These are phyloP conservation scores for Eimeria nieschulzi DNA, from an alignment of 169 alveolate genomes.

Conservation along the genomic window DNA sequence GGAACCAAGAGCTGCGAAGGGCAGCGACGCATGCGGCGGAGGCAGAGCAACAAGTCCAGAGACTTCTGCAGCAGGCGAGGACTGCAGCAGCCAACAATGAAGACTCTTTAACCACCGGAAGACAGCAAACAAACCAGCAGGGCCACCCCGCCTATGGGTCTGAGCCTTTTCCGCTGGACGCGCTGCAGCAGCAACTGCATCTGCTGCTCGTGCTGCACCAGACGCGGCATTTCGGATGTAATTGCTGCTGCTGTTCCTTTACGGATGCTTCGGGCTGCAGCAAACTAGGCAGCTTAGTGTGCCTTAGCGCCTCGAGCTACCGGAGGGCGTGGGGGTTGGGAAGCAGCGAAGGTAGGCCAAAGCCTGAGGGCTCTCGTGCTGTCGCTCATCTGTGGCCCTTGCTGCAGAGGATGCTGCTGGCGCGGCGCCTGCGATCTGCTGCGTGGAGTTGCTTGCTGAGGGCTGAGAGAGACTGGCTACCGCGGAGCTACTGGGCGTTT, in stretches of 20 bases:
- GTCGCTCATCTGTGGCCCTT: no score
- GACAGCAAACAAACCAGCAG: neutral
- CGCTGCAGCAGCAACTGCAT: constrained; percentile 14
- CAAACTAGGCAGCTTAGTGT: neutral
- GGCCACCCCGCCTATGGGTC: neutral
- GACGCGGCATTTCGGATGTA: constrained; percentile 1
- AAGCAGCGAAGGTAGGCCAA: no score
- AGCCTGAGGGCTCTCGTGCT: neutral
- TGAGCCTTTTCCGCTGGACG: neutral
- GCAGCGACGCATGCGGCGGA: neutral
- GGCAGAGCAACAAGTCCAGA: neutral
- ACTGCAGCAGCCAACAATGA: constrained; percentile 3
- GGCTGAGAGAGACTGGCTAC: neutral
- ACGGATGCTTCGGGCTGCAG: neutral
- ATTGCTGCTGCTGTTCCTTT: constrained; percentile 18
- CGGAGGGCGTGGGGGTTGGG: no score
- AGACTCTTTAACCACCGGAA: no score
- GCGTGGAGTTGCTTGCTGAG: neutral
- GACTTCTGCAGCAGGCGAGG: neutral
- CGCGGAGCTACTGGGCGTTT: constrained; percentile 14
- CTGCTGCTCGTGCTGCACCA: constrained; percentile 29
- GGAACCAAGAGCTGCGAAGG: neutral
- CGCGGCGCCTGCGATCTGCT: neutral
- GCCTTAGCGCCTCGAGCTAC: neutral
- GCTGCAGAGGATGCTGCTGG: neutral